Percentiles rank a stretch among this genome's conserved stretches.
These are phyloP conservation scores for Solanum aculeatissimum DNA, from an alignment of 305 asterid species.

Conservation along the genomic window DNA sequence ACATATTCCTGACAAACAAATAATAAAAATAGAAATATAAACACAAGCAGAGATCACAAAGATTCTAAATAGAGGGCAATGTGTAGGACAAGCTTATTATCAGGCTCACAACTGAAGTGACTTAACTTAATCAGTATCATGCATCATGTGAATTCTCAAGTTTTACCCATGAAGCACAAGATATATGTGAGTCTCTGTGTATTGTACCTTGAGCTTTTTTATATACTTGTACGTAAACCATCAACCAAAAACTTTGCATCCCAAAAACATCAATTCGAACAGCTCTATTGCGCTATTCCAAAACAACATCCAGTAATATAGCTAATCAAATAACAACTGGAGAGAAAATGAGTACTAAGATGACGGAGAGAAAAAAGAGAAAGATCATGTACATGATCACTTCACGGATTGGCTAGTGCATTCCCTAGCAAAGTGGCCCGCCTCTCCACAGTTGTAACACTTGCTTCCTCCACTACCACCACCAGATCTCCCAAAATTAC, in stretches of 20 bases:
- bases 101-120: background rate
- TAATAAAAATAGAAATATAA: background rate
- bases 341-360: background rate
- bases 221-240: background rate
- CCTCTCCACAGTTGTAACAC: conserved; percentile 17
- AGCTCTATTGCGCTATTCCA: background rate
- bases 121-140: background rate
- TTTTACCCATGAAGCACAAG: background rate
- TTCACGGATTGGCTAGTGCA: background rate
- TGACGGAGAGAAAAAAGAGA: background rate
- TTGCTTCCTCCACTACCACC: conserved; percentile 17
- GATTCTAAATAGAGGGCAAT: background rate
- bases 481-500: background rate
- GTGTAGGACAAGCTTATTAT: background rate
- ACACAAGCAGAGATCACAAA: background rate
- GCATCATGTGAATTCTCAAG: background rate
- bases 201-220: background rate
- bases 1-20: background rate
- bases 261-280: background rate
- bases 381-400: background rate
- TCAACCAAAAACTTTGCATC: background rate
- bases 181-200: background rate
- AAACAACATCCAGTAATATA: background rate
- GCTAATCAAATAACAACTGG: background rate
- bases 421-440: conserved; percentile 8